Conservation (phyloP, 371 early-diverging fungal genomes). For the Mucor indicus region DNA sequence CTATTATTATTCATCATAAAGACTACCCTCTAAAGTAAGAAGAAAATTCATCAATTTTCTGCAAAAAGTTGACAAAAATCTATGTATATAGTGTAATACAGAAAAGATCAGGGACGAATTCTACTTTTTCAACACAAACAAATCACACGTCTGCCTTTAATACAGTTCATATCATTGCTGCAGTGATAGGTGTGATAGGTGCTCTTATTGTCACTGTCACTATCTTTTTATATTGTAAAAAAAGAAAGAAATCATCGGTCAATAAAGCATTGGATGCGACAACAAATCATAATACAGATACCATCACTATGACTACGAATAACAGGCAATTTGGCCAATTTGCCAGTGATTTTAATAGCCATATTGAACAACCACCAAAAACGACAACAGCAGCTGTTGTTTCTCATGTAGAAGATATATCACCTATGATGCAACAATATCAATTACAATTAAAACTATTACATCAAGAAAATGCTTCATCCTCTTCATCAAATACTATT, state of each 20-base stretch:
- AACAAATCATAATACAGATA: too few relatives aligned
- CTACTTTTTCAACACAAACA: constrained; percentile 17
- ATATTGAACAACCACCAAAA: constrained; percentile 3
- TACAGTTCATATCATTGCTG: constrained; percentile 36
- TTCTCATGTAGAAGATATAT: constrained; percentile 3
- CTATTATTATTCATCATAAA: neutral
- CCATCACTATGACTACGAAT: too few relatives aligned
- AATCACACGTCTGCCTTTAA: constrained; percentile 32
- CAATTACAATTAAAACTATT: constrained; percentile 16
- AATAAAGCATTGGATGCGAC: too few relatives aligned
- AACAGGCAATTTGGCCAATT: constrained; percentile 9
- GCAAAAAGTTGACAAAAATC: neutral
- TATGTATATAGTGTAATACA: neutral
- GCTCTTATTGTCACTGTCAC: constrained; percentile 26
- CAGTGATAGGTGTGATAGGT: constrained; percentile 29
- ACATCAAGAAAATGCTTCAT: constrained; percentile 15
- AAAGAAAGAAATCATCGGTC: constrained; percentile 4
- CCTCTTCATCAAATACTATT: constrained; percentile 2
- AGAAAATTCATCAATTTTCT: neutral
- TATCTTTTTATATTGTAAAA: constrained; percentile 24
- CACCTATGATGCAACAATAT: constrained; percentile 23
- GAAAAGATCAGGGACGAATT: constrained; percentile 7
- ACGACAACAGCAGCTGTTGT: constrained; percentile 7
- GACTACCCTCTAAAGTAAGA: neutral
- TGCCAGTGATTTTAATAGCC: constrained; percentile 18